Base-by-base conservation (phyloP, 2,329 filamentous ascomycete species). In the Stemphylium beticola region DNA sequence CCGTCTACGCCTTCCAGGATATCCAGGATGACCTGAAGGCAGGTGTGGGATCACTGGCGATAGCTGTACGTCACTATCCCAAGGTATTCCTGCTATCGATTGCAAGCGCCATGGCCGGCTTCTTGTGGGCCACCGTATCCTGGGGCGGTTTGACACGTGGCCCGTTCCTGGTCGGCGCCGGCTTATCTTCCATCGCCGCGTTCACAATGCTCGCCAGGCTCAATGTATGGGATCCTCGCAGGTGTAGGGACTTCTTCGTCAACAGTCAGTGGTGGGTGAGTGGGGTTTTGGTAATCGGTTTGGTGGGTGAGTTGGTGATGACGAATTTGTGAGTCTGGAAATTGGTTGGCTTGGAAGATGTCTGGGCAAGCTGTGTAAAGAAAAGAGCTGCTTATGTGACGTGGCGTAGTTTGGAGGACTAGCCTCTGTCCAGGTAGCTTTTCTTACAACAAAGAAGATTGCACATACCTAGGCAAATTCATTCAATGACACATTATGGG, bases 1-100 rank as follows among this genome's bases (percentile, higher is more conserved):
- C 69, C 4, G 58, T 78, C 26, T 77, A 78, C 49, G 72, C 74
- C 3, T 66, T 69, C 18, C 72, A 75, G 36, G 76, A 78, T 50
- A 60, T 68, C 2, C 59, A 61, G 15, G 75, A 75, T 38, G 76
- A 78, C 49, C 36, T 72, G 26, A 71, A 73, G 40, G 67, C 68
- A 2, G 74, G 75, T 2, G 71, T 77, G 26, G 42, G 44, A 1
- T 53, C 53, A 8, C 26, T 59, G 31, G 56, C 57, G 72, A 72
- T 62, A n/a, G 48, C 39, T 9, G 48, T 51, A 17, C 40, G 40
- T 12, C 33, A 22, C 40, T 36, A 44, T 22, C 40, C 48, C 17
- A 51, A 51, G 22, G 11, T 38, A 10, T 51, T 51, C 31, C 24
- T 50, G 24, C 39, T 50, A 10, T 50, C 48, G 4, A 43, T 50